Conservation (phyloP, 805 yeast genomes). For the Priceomyces carsonii region DNA sequence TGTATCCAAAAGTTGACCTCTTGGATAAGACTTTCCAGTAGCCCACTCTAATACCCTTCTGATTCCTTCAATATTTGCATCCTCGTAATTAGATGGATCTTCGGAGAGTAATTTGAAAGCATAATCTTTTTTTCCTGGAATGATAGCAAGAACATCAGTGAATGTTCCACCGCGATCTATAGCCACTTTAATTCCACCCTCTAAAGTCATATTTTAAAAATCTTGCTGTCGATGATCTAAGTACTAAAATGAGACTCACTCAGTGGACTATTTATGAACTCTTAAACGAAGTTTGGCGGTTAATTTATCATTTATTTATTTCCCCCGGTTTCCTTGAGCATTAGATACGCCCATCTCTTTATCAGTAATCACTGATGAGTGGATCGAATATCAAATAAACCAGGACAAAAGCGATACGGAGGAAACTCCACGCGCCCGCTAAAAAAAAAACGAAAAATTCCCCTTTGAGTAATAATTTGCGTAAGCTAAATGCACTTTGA, state of each 20-base stretch:
- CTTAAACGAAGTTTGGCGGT: background rate
- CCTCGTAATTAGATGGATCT: constrained; percentile 18
- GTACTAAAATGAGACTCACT: background rate
- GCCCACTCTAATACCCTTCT: constrained; percentile 17
- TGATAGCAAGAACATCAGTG: constrained; percentile 56
- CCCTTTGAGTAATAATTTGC: too few species aligned
- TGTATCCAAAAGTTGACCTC: constrained; percentile 17
- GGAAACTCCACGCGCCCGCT: too few species aligned
- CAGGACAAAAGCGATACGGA: too few species aligned
- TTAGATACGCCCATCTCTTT: too few species aligned
- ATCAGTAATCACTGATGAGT: too few species aligned
- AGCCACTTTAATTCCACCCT: constrained; percentile 11
- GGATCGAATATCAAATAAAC: too few species aligned
- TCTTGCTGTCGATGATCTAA: background rate
- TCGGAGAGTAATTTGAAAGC: constrained; percentile 33
- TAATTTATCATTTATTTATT: background rate
- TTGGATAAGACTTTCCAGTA: constrained; percentile 22
- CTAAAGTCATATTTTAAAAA: too few species aligned
- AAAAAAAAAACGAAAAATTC: too few species aligned
- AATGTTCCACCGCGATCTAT: constrained; percentile 76
- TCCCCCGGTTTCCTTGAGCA: too few species aligned
- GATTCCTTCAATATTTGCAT: constrained; percentile 21
- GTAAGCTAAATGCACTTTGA: too few species aligned
- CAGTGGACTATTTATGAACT: constrained; percentile 1
- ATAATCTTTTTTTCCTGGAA: background rate